phyloP scores from a whole-genome alignment of 2,329 filamentous ascomycete genomes.

The Colletotrichum cordylinicola region DNA sequence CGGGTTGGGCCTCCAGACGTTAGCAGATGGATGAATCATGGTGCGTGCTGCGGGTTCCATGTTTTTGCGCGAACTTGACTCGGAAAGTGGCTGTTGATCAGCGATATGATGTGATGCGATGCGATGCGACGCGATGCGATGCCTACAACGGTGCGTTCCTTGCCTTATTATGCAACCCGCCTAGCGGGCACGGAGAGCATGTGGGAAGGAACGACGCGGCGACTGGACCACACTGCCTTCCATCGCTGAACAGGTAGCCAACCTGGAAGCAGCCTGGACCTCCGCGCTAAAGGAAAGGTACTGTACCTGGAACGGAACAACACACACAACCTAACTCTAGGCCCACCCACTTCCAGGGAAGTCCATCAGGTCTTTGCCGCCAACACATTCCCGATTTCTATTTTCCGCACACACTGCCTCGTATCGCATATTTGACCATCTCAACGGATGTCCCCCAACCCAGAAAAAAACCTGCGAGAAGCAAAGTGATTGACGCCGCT shows the following conservation, averaged over 20 bases:
- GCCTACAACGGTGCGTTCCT: neutral
- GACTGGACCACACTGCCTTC: neutral
- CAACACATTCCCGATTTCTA: neutral
- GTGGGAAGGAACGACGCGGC: neutral
- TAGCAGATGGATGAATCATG: neutral
- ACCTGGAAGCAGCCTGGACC: neutral
- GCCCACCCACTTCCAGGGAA: neutral
- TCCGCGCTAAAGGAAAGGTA: neutral
- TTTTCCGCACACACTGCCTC: constrained; percentile 4
- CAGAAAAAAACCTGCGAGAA: neutral
- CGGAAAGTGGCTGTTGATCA: neutral
- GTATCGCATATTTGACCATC: neutral
- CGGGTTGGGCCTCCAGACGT: neutral
- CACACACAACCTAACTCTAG: neutral
- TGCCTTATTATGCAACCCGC: neutral
- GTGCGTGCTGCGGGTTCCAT: neutral
- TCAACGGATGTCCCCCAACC: neutral
- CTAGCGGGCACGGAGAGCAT: neutral
- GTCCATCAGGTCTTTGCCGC: neutral
- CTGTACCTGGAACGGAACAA: constrained; percentile 12
- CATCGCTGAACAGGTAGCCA: neutral
- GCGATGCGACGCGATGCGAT: neutral
- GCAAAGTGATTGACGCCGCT: neutral
- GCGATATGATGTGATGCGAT: neutral
- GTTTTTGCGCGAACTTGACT: neutral